Evolutionary conservation across 345 rosid genomes (phyloP).

Genomic region (thale cress (Arabidopsis thaliana)): TAIR10.1 NC_003071.7:18757501-18758000

Average conservation of each 20-base stretch:
- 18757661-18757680: conserved; percentile 2
- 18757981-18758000: conserved; percentile 1
- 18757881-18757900: conserved; percentile 99
- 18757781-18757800: conserved; percentile 7
- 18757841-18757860: conserved; percentile 14
- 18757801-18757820: conserved; percentile 2
- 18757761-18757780: conserved; percentile 22
- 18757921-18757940: conserved; percentile 71
- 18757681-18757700: conserved; percentile 12
- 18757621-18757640: conserved; percentile 20
- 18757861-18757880: conserved; percentile 15
- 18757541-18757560: conserved; percentile 16
- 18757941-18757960: background rate
- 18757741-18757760: conserved; percentile 25
- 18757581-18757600: conserved; percentile 18
- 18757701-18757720: conserved; percentile 22
- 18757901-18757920: conserved; percentile 92
- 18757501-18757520: conserved; percentile 24
- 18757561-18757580: background rate
- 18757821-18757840: conserved; percentile 9
- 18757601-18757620: conserved; percentile 25
- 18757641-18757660: conserved; percentile 15
- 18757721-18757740: conserved; percentile 45
- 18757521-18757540: conserved; percentile 23
- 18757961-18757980: background rate